These are phyloP conservation scores for Tetracladium setigerum DNA, from an alignment of 495 filamentous ascomycete genomes.

Conservation along the genomic window DNA sequence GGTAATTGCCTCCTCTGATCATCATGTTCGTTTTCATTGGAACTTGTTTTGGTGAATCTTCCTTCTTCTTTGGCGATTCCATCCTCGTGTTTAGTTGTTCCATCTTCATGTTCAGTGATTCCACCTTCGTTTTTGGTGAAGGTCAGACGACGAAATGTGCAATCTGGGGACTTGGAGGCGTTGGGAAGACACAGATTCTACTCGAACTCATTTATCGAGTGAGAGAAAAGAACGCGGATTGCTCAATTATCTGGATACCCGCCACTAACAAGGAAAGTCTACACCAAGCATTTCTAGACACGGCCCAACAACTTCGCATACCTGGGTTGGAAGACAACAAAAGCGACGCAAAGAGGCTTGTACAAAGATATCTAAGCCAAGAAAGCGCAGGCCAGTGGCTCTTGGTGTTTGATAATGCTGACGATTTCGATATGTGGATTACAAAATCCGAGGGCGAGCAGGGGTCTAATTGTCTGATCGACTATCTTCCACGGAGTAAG, in stretches of 20 bases:
- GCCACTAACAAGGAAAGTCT: constrained; percentile 26
- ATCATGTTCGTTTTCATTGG: no score
- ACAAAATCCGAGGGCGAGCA: neutral
- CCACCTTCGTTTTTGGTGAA: no score
- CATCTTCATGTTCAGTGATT: no score
- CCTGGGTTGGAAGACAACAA: constrained; percentile 3
- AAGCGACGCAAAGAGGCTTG: constrained; percentile 13
- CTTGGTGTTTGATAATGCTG: constrained; percentile 13
- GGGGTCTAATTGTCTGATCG: constrained; percentile 8
- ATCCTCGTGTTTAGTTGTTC: no score
- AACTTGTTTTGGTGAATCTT: no score
- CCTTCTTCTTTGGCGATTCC: no score
- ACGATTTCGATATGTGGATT: constrained; percentile 10
- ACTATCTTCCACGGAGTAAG: constrained; percentile 19
- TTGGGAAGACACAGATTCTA: constrained; percentile 34
- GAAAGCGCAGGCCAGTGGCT: constrained; percentile 15
- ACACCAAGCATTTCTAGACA: constrained; percentile 28
- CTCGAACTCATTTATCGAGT: constrained; percentile 31
- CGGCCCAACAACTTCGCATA: constrained; percentile 21
- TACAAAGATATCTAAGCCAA: constrained; percentile 15
- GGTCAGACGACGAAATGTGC: constrained; percentile 21
- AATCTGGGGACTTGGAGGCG: constrained; percentile 29
- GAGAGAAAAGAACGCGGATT: constrained; percentile 24
- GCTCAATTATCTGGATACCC: constrained; percentile 36
- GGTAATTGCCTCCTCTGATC: no score